Base-by-base conservation (phyloP, 2,329 filamentous ascomycete genomes). In the Zymoseptoria crescenta region DNA sequence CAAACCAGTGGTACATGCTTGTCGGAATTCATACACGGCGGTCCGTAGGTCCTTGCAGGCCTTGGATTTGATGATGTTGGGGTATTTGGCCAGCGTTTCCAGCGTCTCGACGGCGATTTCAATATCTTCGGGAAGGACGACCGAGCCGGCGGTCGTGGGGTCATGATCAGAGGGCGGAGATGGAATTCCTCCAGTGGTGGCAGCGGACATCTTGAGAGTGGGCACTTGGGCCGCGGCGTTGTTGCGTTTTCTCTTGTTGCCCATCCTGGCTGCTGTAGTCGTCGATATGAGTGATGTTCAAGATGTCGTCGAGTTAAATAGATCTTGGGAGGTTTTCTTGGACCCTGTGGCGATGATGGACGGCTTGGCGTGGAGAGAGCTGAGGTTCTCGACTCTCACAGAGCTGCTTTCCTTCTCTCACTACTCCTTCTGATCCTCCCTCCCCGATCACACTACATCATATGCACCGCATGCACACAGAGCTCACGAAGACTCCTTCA, bases 61-160 rank as follows among this genome's bases (percentile, higher is more conserved):
- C 67, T 87, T 88, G 0, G 84, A 83, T 71, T 89, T 89, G 70
- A 87, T 87, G 21, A 88, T 68, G 21, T 72, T 74, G 0, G 86
- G 86, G 62, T 87, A 80, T 59, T 81, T 73, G 0, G 84, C 74
- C 9, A 88, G 77, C 0, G 81, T 78, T 1, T 74, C 76, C 28
- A 89, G 77, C 0, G 85, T 88, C 30, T 88, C 86, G 58, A 87
- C 78, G 1, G 85, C 79, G 58, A 88, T 82, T 52, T 87, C 86
- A 57, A 89, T 77, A 62, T 89, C 86, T 64, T 87, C 85, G 16
- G 56, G 58, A 9, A 58, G 58, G 27, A 60, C 60, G 27, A 62
- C 58, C 3, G 60, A 59, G 13, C 54, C 54, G 19, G 60, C 51
- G 19, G 24, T 27, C 8, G 51, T 52, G 8, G 51, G 51, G 16